Base-by-base conservation (phyloP, 345 rosid species). In the Nasturtium officinale region DNA sequence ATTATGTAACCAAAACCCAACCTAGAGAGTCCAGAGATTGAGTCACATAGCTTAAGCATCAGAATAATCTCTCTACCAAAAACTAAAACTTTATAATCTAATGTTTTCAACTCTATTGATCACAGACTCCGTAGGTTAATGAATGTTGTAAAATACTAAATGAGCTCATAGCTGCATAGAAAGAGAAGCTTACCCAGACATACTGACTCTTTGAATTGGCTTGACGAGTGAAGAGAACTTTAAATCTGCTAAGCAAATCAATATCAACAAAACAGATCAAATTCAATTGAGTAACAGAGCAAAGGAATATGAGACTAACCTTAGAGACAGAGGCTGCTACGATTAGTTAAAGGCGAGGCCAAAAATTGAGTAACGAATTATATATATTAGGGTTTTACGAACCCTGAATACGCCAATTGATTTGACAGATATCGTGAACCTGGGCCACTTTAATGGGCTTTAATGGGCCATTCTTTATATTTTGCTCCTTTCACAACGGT, bases 101-200 rank as follows among this genome's bases (percentile, higher is more conserved):
- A 51, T 28, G 15, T 26, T 48, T 8, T 21, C 12, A 64, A 4
- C 46, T 33, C 17, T 35, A 21, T 15, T n/a, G 2, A 37, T 26
- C 33, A 50, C 7, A 0, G n/a, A 37, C 17, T 57, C 25, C 12
- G 37, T 3, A 63, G 35, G 53, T 25, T 30, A 43, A 13, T 5
- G 1, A 73, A 47, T 56, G 66, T 3, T 26, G 72, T 0, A 28
- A 30, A 0, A 47, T 0, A 9, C 3, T 7, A 65, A 18, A 5
- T 0, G 4, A 42, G 47, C 17, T 15, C 43, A 37, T 28, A 67
- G 56, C 3, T 67, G 37, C 8, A 51, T 15, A 5, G 18, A 0
- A 30, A n/a, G 26, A 57, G 56, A 69, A 69, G 58, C 75, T 76
- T 76, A 76, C 79, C 75, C 79, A 16, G 79, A 68, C 79, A 76